Conservation (phyloP, 805 yeast genomes). For the Yamadazyma scolyti region DNA sequence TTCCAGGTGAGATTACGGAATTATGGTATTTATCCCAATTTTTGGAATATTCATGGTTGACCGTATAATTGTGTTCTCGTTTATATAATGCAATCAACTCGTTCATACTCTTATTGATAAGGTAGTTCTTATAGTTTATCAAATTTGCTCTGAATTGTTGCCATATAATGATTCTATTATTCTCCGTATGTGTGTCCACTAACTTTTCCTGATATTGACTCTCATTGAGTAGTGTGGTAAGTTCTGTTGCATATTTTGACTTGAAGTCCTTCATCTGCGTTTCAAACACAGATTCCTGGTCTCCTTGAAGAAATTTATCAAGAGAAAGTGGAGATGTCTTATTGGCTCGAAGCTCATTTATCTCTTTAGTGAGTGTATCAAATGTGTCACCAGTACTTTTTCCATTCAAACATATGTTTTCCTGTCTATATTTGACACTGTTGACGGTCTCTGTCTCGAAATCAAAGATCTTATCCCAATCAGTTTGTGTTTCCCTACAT, state of each 20-base stretch:
- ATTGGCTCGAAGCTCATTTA: slow-evolving; percentile 23
- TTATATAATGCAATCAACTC: slow-evolving; percentile 26
- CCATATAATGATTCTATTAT: slow-evolving; percentile 31
- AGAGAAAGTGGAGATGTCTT: slow-evolving; percentile 6
- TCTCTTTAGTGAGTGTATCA: slow-evolving; percentile 30
- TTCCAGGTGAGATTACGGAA: slow-evolving; percentile 3
- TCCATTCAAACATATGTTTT: slow-evolving; percentile 20
- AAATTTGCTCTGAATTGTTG: slow-evolving; percentile 26
- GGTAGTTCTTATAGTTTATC: slow-evolving; percentile 18
- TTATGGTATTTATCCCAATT: slow-evolving; percentile 12
- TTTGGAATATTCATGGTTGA: neutral
- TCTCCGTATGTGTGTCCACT: slow-evolving; percentile 15
- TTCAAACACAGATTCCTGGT: too few relatives aligned
- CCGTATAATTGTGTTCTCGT: slow-evolving; percentile 1
- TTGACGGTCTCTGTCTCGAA: slow-evolving; percentile 34
- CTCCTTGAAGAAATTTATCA: slow-evolving; percentile 1
- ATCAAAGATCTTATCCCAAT: slow-evolving; percentile 19
- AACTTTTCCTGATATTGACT: slow-evolving; percentile 26
- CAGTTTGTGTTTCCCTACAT: slow-evolving; percentile 7
- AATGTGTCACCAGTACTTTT: slow-evolving; percentile 11
- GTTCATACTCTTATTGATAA: slow-evolving; percentile 21
- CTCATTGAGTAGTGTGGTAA: slow-evolving; percentile 23
- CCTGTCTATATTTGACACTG: slow-evolving; percentile 27
- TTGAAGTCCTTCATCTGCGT: too few relatives aligned
- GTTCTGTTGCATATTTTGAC: slow-evolving; percentile 16